Evolutionary conservation across 1,139 yeast genomes (phyloP).

Genomic region (Saccharomyces hybrid): DNA sequence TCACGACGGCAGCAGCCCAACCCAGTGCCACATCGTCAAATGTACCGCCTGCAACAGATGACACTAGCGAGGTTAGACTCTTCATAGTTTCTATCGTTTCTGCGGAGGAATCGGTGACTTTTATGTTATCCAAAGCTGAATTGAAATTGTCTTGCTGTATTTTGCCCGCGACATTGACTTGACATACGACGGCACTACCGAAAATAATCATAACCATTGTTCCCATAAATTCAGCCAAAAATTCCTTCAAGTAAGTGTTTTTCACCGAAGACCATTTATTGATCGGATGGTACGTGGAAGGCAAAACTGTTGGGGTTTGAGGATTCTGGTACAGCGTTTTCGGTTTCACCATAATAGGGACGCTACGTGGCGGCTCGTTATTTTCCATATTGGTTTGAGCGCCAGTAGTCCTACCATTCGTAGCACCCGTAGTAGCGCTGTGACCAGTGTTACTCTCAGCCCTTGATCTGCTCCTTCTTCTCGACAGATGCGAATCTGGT

Average conservation of each 20-base stretch:
- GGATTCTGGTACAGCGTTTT: slow-evolving; percentile 32
- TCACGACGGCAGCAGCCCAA: slow-evolving; percentile 46
- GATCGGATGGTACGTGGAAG: slow-evolving; percentile 32
- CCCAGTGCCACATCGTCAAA: slow-evolving; percentile 38
- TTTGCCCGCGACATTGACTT: slow-evolving; percentile 27
- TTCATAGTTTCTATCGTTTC: slow-evolving; percentile 10
- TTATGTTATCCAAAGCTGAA: slow-evolving; percentile 9
- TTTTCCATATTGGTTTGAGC: slow-evolving; percentile 3
- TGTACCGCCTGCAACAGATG: slow-evolving; percentile 34
- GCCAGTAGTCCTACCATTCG: slow-evolving; percentile 1
- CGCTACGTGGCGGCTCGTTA: slow-evolving; percentile 6
- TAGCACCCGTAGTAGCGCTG: slow-evolving; percentile 1
- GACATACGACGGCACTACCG: slow-evolving; percentile 44
- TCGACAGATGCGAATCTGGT: background rate
- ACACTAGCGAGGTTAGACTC: slow-evolving; percentile 13
- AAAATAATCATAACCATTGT: slow-evolving; percentile 37
- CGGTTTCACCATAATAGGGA: slow-evolving; percentile 31
- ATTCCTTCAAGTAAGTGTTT: slow-evolving; percentile 27
- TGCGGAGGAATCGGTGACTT: slow-evolving; percentile 9
- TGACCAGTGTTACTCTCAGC: slow-evolving; percentile 1
- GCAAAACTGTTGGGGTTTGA: slow-evolving; percentile 32
- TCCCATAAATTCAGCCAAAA: slow-evolving; percentile 42
- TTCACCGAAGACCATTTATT: slow-evolving; percentile 30
- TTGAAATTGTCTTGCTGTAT: slow-evolving; percentile 15
- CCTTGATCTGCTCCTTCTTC: background rate